A percentile compares a stretch with the other conserved stretches of the same genome.
Conservation (phyloP, 768 basidiomycete species). For the Xerocomus potaroensis region DNA sequence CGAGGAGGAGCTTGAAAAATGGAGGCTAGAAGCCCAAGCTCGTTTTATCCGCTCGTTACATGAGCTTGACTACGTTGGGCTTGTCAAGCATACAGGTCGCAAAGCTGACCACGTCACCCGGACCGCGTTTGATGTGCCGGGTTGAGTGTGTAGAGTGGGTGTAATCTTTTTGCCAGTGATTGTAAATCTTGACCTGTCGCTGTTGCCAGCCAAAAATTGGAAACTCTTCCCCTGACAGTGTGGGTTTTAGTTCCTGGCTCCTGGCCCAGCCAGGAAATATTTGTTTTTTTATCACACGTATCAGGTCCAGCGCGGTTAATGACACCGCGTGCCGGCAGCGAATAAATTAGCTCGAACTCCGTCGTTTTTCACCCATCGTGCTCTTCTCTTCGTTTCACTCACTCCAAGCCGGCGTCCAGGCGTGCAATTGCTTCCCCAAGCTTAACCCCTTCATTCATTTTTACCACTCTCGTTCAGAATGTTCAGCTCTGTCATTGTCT, state of each 20-base stretch:
- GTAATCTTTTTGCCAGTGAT: neutral
- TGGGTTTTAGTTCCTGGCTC: too few species aligned
- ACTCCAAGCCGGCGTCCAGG: neutral
- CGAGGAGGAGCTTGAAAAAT: slow-evolving; percentile 42
- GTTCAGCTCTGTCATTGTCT: slow-evolving; percentile 46
- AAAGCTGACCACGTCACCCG: slow-evolving; percentile 74
- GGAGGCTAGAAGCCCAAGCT: slow-evolving; percentile 66
- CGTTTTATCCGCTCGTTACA: slow-evolving; percentile 78
- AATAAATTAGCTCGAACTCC: slow-evolving; percentile 30
- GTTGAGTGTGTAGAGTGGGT: slow-evolving; percentile 18
- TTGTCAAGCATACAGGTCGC: slow-evolving; percentile 74
- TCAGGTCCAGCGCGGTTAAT: neutral
- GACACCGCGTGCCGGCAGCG: neutral
- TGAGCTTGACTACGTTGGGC: slow-evolving; percentile 76
- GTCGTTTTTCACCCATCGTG: slow-evolving; percentile 12
- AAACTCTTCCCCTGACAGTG: neutral
- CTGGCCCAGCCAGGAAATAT: too few species aligned
- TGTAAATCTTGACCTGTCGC: slow-evolving; percentile 3
- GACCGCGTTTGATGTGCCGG: slow-evolving; percentile 52
- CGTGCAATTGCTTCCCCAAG: slow-evolving; percentile 5
- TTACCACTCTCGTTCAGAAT: slow-evolving; percentile 33
- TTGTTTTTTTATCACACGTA: too few species aligned
- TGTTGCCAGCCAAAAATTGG: neutral
- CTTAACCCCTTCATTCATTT: slow-evolving; percentile 24
- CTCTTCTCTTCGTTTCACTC: neutral